Evolutionary conservation across 306 rosid genomes (phyloP).

Genomic region (Quercus aquifolioides): DNA sequence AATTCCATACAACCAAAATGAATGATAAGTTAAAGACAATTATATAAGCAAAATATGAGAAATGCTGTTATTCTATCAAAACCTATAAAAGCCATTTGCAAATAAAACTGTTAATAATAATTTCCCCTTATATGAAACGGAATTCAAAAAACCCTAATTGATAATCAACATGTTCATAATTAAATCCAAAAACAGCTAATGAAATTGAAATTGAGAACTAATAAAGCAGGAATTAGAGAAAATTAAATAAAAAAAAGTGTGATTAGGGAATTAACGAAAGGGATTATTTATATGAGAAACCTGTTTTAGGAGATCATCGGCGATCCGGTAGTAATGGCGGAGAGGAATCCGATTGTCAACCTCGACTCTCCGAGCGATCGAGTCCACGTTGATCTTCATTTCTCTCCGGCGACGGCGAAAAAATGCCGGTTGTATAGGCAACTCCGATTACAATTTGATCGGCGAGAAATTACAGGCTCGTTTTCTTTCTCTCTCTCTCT

Average conservation of each 20-base stretch:
- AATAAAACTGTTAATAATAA: no score
- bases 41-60: neutral
- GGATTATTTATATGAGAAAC: slow-evolving; percentile 20
- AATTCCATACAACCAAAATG: neutral
- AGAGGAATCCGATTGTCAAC: slow-evolving; percentile 85
- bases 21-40: neutral
- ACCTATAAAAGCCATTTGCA: neutral
- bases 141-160: slow-evolving; percentile 30
- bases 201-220: neutral
- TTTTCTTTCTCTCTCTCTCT: neutral
- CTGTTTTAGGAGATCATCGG: slow-evolving; percentile 94
- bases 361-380: slow-evolving; percentile 61
- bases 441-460: neutral
- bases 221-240: neutral
- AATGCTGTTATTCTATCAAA: neutral
- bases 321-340: slow-evolving; percentile 80
- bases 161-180: neutral
- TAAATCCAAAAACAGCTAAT: neutral
- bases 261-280: neutral
- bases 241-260: neutral
- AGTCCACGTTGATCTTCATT: slow-evolving; percentile 75
- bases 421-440: slow-evolving; percentile 26
- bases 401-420: slow-evolving; percentile 13
- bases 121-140: no score
- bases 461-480: neutral